Conservation (phyloP, 208 protist genomes). For the Crithidia thermophila region DNA sequence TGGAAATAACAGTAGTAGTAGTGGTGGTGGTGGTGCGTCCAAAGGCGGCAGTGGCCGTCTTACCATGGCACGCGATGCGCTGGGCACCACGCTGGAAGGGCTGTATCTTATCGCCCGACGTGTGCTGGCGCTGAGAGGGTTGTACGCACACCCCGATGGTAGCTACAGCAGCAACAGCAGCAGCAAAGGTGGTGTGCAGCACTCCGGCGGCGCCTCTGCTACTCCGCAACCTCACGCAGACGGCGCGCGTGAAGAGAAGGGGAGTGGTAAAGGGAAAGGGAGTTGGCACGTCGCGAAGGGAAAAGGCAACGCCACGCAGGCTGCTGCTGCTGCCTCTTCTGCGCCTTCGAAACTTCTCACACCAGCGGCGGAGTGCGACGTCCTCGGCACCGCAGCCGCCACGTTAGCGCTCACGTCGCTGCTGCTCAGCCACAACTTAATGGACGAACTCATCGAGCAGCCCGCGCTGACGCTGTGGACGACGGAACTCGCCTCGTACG, state of each 20-base stretch:
- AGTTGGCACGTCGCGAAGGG: too few species aligned
- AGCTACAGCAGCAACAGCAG: not conserved
- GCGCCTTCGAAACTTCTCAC: not conserved
- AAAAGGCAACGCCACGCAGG: not conserved
- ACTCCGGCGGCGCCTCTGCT: not conserved
- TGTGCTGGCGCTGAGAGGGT: constrained; percentile 35
- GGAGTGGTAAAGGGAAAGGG: too few species aligned
- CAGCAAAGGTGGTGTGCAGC: not conserved
- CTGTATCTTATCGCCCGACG: constrained; percentile 48
- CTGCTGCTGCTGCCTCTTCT: not conserved
- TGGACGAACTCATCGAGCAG: constrained; percentile 38
- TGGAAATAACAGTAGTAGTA: not conserved
- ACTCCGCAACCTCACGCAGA: too few species aligned
- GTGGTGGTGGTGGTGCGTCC: constrained; percentile 11
- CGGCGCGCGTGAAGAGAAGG: too few species aligned
- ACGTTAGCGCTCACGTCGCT: constrained; percentile 46
- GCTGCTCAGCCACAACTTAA: constrained; percentile 33
- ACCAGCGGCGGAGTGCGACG: constrained; percentile 29
- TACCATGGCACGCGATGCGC: constrained; percentile 43
- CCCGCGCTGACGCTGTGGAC: constrained; percentile 35
- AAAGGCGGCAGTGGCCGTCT: constrained; percentile 15
- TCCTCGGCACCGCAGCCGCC: constrained; percentile 37
- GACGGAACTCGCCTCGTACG: constrained; percentile 50
- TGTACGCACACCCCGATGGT: constrained; percentile 7
- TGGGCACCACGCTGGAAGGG: constrained; percentile 45